Base-by-base conservation (phyloP, 2,329 filamentous ascomycete genomes). In the Zymoseptoria crescenta region DNA sequence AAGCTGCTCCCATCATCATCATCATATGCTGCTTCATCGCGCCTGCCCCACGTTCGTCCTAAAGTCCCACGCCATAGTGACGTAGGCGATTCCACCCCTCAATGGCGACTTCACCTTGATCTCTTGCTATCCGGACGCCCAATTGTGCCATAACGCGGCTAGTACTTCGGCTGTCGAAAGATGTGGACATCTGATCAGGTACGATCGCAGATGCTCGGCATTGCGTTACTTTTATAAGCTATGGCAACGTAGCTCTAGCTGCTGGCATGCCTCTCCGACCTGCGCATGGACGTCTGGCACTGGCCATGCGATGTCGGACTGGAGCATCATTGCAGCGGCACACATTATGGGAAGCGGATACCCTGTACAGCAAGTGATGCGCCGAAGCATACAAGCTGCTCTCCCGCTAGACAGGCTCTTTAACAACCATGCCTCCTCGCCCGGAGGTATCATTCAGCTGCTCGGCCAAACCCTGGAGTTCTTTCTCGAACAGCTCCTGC, bases 401-500 rank as follows among this genome's bases (percentile, higher is more conserved):
- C 9, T 13, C 16, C 30, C 30, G 16, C 30, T 35, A 13, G 16
- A 35, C 30, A 13, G 30, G 30, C 30, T 35, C 30, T 35, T 13
- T 35, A n/a, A n/a, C n/a, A n/a, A n/a, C n/a, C 49, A 50, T 50
- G 3, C 56, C 56, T 45, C 60, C 54, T 27, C 48, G 19, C 7
- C 58, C 58, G 3, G 62, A 64, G 7, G 10, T 52, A 41, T 62
- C 60, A 20, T 35, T 29, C n/a, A 64, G 53, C 49, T 50, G 49
- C 21, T 24, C 49, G 49, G 7, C 49, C 49, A 50, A n/a, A 20
- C 49, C 50, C 27, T 21, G 4, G 8, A 59, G 48, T 52, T 64
- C 65, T 41, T 53, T 29, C 9, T 55, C 57, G 13, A 65, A 52
- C n/a, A 62, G 58, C 24, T 45, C 54, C 53, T 55, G 35, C 60